Percentiles rank a stretch among this genome's conserved stretches.
Evolutionary conservation across 148 eudicot genomes (phyloP).

Genomic region (Fagopyrum homotropicum): DNA sequence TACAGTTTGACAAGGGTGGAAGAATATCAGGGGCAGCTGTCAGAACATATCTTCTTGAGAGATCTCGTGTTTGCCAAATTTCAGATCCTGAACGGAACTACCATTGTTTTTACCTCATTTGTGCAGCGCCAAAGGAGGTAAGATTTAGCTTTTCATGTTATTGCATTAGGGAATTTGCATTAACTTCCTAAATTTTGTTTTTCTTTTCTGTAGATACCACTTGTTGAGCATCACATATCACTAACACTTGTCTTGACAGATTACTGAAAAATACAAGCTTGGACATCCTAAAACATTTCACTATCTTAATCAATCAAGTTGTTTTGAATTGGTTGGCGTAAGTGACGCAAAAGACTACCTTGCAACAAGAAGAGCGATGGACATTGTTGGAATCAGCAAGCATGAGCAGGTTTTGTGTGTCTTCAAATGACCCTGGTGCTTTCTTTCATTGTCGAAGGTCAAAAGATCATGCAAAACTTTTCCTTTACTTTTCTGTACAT

Average conservation of each 20-base stretch:
- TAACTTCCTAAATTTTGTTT: not conserved
- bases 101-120: slow-evolving; percentile 21
- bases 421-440: not conserved
- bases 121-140: slow-evolving; percentile 22
- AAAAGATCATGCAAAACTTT: not conserved
- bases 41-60: slow-evolving; percentile 92
- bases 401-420: slow-evolving; percentile 15
- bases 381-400: slow-evolving; percentile 22
- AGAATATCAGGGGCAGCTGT: slow-evolving; percentile 97
- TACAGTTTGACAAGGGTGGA: slow-evolving; percentile 78
- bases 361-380: slow-evolving; percentile 23
- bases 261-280: slow-evolving; percentile 17
- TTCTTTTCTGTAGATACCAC: not conserved
- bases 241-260: slow-evolving; percentile 9
- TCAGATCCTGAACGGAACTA: slow-evolving; percentile 21
- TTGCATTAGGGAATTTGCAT: not conserved
- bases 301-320: slow-evolving; percentile 20
- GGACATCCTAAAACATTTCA: slow-evolving; percentile 19
- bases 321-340: slow-evolving; percentile 19
- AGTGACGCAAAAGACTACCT: slow-evolving; percentile 20
- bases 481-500: not conserved
- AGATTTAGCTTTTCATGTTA: not conserved
- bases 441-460: not conserved
- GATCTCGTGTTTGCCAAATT: slow-evolving; percentile 40
- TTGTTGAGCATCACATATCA: not conserved